Conservation (phyloP, 805 yeast species). For the Sugiyamaella valdiviana region DNA sequence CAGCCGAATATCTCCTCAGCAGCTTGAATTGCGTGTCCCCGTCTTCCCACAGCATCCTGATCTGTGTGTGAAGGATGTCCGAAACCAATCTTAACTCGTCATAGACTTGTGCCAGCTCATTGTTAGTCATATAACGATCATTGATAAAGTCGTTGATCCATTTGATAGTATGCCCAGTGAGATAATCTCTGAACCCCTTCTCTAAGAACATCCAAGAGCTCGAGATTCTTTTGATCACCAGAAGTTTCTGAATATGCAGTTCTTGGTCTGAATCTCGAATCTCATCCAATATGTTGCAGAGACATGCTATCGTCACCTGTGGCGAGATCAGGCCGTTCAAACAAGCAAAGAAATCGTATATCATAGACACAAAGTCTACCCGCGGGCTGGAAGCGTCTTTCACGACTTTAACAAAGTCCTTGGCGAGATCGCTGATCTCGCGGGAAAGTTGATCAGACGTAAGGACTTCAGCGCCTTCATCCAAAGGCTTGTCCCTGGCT, state of each 20-base stretch:
- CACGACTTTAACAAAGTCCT: background rate
- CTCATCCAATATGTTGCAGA: background rate
- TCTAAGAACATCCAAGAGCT: slow-evolving; percentile 23
- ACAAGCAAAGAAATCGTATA: background rate
- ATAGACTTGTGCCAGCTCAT: background rate
- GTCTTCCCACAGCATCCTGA: background rate
- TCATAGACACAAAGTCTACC: background rate
- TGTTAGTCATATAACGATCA: background rate
- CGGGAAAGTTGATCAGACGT: background rate
- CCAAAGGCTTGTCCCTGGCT: background rate
- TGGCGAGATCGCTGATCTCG: background rate
- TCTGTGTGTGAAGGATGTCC: background rate
- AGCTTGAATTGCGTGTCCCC: background rate
- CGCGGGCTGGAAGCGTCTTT: background rate
- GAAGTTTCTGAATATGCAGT: slow-evolving; percentile 39
- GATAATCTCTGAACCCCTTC: slow-evolving; percentile 21
- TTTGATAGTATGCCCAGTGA: slow-evolving; percentile 7
- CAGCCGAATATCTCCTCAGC: background rate
- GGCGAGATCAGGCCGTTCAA: background rate
- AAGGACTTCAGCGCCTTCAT: background rate
- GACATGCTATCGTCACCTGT: background rate
- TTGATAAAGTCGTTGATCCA: background rate
- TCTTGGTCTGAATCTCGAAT: background rate
- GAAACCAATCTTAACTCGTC: background rate
- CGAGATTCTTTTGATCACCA: slow-evolving; percentile 45